Base-by-base conservation (phyloP, 2,329 filamentous ascomycete species). In the Bisporella sp. region DNA sequence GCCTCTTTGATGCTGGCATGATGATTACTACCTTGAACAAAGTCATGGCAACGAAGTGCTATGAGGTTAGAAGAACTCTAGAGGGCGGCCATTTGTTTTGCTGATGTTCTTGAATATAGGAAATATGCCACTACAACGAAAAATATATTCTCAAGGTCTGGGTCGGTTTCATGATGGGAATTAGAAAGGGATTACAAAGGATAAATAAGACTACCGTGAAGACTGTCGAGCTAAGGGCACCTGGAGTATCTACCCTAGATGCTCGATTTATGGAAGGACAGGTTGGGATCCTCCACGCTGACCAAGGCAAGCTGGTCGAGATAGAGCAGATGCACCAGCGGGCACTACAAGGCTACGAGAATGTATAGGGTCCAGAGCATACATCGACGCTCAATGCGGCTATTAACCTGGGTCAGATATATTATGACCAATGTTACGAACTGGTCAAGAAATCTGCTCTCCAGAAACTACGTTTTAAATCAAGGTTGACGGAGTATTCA, bases 141-240 rank as follows among this genome's bases (percentile, higher is more conserved):
- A 39, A 51, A 5, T 21, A 52, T 41, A 55, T 54, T 39, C 9
- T 39, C 6, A 44, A 42, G 13, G 37, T 31, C 41, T 56, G 40
- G 45, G 31, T 8, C 7, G 45, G 47, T 28, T 51, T 56, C n/a
- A 7, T 56, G 8, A 48, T 42, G n/a, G 52, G 54, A 28, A 40
- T 49, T 31, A 29, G 30, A n/a, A 32, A 39, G 31, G 45, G 45
- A 28, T 28, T 47, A 13, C 45, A 44, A 41, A 58, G 50, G 42
- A 46, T 58, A 39, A 54, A 58, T 51, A 33, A 46, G n/a, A 30
- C 46, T 43, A 58, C 56, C 7, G 52, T 58, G 7, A 55, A 50
- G 37, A 30, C 47, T 37, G 12, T 55, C 5, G 41, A 58, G 40
- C 42, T 40, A n/a, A 45, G 43, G 41, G 55, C 55, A 48, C 54